Percentiles rank a stretch among this genome's conserved stretches.
Evolutionary conservation across 2,329 filamentous ascomycete species (phyloP).

Genomic region (Decorospora gaudefroyi): DNA sequence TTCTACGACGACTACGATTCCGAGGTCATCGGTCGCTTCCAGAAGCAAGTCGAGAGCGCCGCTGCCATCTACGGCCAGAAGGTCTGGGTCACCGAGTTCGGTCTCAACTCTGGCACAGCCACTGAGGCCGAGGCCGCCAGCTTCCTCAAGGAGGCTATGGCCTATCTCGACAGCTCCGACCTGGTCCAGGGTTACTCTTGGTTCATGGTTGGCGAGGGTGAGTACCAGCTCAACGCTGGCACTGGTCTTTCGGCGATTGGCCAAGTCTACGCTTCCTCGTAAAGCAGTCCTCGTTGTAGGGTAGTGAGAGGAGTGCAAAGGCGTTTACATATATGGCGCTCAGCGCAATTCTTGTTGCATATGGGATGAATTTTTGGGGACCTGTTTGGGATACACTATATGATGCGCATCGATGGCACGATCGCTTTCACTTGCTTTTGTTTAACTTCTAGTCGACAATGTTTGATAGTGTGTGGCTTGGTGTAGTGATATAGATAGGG

Average conservation of each 20-base stretch:
- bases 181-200: conserved; percentile 45
- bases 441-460: conserved; percentile 10
- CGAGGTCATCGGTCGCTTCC: conserved; percentile 42
- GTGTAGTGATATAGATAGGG: conserved; percentile 12
- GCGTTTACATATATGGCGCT: conserved; percentile 12
- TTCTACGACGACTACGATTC: conserved; percentile 46
- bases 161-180: conserved; percentile 40
- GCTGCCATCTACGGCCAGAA: conserved; percentile 34
- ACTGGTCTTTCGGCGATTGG: conserved; percentile 30
- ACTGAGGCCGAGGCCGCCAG: conserved; percentile 33
- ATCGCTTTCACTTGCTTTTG: conserved; percentile 10
- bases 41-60: conserved; percentile 47
- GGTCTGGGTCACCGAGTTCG: conserved; percentile 49
- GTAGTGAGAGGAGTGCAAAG: not conserved
- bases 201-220: conserved; percentile 45
- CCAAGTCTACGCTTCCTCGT: conserved; percentile 31
- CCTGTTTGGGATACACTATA: conserved; percentile 4
- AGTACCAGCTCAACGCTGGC: conserved; percentile 37
- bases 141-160: conserved; percentile 44
- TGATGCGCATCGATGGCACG: conserved; percentile 8
- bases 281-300: conserved; percentile 6
- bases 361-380: conserved; percentile 2
- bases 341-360: conserved; percentile 3
- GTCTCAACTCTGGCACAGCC: conserved; percentile 39
- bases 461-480: conserved; percentile 16